Evolutionary conservation across 1,139 yeast genomes (phyloP).

Genomic region (Arxiozyma heterogenica): DNA sequence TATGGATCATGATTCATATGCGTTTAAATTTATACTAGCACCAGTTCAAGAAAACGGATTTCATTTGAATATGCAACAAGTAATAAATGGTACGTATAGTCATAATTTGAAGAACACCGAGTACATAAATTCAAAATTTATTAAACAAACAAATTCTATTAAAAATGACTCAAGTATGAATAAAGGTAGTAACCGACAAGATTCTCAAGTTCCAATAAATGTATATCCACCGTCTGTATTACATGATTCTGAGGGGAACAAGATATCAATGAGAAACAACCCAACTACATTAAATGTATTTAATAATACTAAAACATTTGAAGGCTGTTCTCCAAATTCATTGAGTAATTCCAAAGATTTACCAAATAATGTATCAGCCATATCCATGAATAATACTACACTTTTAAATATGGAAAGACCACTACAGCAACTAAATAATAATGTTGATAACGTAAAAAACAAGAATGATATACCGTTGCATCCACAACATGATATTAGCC

Average conservation of each 20-base stretch:
- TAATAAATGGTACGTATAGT: conserved; percentile 13
- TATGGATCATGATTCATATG: conserved; percentile 20
- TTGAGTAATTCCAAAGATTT: not conserved
- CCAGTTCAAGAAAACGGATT: conserved; percentile 22
- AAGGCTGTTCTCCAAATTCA: not conserved
- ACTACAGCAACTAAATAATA: not conserved
- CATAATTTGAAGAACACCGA: not conserved
- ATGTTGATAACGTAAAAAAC: not conserved
- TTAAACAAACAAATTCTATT: too few species aligned
- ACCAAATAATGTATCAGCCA: not conserved
- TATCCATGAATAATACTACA: not conserved
- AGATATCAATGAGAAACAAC: not conserved
- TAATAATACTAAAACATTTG: not conserved
- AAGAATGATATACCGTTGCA: not conserved
- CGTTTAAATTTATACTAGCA: conserved; percentile 16
- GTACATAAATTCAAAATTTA: not conserved
- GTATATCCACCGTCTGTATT: conserved; percentile 1
- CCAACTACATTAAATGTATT: not conserved
- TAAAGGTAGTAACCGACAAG: not conserved
- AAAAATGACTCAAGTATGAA: not conserved
- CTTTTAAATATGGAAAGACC: not conserved
- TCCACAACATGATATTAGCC: not conserved
- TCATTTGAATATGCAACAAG: conserved; percentile 20
- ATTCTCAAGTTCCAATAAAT: conserved; percentile 3
- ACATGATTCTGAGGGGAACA: not conserved